These are phyloP conservation scores for Cryptosporidium sp. DNA, from an alignment of 169 alveolate genomes.

Conservation along the genomic window DNA sequence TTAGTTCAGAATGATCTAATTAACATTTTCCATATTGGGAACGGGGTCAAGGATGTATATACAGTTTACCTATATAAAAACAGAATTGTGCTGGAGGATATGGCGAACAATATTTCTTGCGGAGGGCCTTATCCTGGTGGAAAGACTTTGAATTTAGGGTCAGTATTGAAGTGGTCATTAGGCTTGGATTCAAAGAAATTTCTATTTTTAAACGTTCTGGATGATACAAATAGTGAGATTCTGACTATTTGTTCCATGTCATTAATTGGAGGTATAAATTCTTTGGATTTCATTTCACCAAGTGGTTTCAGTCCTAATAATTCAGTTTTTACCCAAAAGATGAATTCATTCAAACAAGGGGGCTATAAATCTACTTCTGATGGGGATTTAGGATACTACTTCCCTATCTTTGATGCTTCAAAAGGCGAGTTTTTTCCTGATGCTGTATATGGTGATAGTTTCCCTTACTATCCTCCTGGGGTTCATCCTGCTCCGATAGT, in stretches of 20 bases:
- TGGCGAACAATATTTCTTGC: not conserved
- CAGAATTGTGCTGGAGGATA: slow-evolving; percentile 14
- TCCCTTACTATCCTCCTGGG: slow-evolving; percentile 17
- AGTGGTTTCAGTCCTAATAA: not conserved
- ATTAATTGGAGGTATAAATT: not conserved
- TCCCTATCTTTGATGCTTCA: not conserved
- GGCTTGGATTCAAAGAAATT: slow-evolving; percentile 19
- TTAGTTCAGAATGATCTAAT: slow-evolving; percentile 1
- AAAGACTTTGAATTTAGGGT: not conserved
- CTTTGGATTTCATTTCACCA: slow-evolving; percentile 5
- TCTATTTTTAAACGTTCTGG: not conserved
- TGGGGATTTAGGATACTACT: not conserved
- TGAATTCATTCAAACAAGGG: not conserved
- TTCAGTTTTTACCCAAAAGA: slow-evolving; percentile 6
- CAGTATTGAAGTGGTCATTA: not conserved
- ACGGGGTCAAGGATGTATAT: not conserved
- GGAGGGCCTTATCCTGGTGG: slow-evolving; percentile 10
- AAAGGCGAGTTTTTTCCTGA: not conserved
- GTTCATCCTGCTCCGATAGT: slow-evolving; percentile 23
- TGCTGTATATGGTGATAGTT: slow-evolving; percentile 10
- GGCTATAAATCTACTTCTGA: slow-evolving; percentile 2
- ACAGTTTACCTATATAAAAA: slow-evolving; percentile 1
- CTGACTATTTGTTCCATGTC: slow-evolving; percentile 19
- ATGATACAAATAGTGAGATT: not conserved
- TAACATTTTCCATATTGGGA: slow-evolving; percentile 8